Percentiles rank a stretch among this genome's conserved stretches.
phyloP scores from a whole-genome alignment of 202 grass and related monocot species.

The Panicum virgatum region DNA sequence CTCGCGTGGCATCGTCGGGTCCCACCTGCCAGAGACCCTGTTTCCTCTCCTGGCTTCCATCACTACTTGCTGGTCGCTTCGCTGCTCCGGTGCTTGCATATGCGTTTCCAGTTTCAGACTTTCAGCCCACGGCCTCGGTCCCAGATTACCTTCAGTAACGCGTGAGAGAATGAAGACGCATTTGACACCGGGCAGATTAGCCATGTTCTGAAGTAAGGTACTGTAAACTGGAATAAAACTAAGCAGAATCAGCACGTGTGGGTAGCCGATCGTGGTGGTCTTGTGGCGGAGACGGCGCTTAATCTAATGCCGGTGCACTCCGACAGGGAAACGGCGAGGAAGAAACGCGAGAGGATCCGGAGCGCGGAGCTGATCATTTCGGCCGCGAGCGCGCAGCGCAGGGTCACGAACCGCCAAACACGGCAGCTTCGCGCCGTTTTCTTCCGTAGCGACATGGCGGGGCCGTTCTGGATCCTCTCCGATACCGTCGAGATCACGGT shows the following conservation, averaged over 20 bases:
- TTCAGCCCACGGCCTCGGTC: not conserved
- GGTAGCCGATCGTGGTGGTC: not conserved
- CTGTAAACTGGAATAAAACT: not conserved
- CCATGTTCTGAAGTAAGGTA: not conserved
- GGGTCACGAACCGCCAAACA: conserved; percentile 20
- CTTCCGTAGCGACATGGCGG: not conserved
- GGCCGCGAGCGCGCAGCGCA: conserved; percentile 20
- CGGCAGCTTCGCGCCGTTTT: conserved; percentile 53
- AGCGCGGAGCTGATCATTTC: conserved; percentile 19
- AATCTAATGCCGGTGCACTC: not conserved
- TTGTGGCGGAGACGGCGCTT: conserved; percentile 14
- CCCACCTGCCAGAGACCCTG: not conserved
- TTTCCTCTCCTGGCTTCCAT: not conserved
- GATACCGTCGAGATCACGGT: not conserved
- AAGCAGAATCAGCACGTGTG: conserved; percentile 31
- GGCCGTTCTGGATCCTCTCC: conserved; percentile 20
- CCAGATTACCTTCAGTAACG: not conserved
- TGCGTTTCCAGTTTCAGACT: not conserved
- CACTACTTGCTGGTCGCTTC: not conserved
- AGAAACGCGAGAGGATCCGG: not conserved
- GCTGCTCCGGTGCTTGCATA: not conserved
- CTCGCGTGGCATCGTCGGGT: not conserved
- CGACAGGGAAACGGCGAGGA: conserved; percentile 36
- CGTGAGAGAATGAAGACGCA: too few species aligned
- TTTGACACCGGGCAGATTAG: not conserved